These are phyloP conservation scores for Lyophyllum decastes DNA, from an alignment of 768 basidiomycete species.

Conservation along the genomic window DNA sequence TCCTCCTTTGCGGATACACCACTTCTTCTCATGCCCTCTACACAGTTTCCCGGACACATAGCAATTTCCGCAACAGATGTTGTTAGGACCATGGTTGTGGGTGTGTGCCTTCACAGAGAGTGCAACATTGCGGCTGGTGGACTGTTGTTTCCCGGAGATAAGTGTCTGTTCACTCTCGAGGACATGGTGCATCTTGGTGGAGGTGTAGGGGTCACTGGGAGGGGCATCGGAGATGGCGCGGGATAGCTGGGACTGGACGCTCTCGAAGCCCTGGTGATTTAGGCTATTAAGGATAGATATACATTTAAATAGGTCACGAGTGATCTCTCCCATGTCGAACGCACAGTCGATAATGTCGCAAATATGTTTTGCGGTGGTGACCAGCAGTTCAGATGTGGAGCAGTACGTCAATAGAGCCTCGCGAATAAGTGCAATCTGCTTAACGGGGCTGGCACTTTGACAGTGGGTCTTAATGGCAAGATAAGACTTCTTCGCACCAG, in stretches of 20 bases:
- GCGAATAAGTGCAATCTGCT: neutral
- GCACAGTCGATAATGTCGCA: neutral
- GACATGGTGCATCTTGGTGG: neutral
- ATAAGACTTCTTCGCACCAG: too few relatives aligned
- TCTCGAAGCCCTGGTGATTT: neutral
- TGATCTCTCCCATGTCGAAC: constrained; percentile 1
- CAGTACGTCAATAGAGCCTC: constrained; percentile 3
- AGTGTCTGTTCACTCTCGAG: constrained; percentile 1
- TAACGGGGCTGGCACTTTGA: too few relatives aligned
- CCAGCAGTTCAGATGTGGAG: neutral
- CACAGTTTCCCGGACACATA: neutral
- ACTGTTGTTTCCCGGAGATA: neutral
- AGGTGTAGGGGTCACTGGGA: constrained; percentile 7
- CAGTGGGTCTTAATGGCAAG: too few relatives aligned
- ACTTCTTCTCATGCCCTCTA: constrained; percentile 14
- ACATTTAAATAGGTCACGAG: neutral
- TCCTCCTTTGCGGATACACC: constrained; percentile 21
- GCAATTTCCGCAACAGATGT: constrained; percentile 17
- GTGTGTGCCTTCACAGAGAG: neutral
- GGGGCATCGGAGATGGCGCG: constrained; percentile 12
- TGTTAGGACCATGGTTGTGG: neutral
- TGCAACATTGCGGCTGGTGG: neutral
- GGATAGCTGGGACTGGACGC: neutral
- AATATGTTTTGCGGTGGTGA: neutral
- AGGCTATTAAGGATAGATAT: constrained; percentile 2